These are phyloP conservation scores for Cenchrus fungigraminus DNA, from an alignment of 176 grass and related monocot species.

Conservation along the genomic window DNA sequence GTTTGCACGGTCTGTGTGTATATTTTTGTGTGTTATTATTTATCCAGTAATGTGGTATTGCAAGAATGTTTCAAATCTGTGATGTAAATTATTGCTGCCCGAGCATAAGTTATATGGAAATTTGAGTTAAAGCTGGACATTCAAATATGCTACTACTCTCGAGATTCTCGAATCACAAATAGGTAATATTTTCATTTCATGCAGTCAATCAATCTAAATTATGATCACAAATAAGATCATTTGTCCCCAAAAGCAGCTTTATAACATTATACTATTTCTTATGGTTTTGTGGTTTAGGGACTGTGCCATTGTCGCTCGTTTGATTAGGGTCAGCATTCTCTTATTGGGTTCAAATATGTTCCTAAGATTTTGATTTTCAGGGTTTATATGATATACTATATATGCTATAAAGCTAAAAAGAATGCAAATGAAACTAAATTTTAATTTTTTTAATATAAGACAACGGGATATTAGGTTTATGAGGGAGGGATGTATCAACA, in stretches of 20 bases:
- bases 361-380: too few species aligned
- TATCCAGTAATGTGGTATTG: background rate
- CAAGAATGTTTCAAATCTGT: background rate
- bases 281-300: background rate
- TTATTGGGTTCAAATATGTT: background rate
- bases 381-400: background rate
- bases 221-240: background rate
- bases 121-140: constrained; percentile 3
- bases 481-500: background rate
- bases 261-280: background rate
- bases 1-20: background rate
- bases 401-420: background rate
- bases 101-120: constrained; percentile 4
- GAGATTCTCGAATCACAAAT: background rate
- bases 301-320: background rate
- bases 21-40: background rate
- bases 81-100: background rate
- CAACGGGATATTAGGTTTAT: background rate
- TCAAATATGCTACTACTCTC: background rate
- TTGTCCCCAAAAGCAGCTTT: background rate
- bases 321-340: background rate
- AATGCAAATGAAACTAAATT: background rate
- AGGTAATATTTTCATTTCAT: background rate
- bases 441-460: background rate
- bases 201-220: constrained; percentile 1